A percentile compares a stretch with the other conserved stretches of the same genome.
Evolutionary conservation across 495 filamentous ascomycete species (phyloP).

Genomic region (Podospora pseudopauciseta): DNA sequence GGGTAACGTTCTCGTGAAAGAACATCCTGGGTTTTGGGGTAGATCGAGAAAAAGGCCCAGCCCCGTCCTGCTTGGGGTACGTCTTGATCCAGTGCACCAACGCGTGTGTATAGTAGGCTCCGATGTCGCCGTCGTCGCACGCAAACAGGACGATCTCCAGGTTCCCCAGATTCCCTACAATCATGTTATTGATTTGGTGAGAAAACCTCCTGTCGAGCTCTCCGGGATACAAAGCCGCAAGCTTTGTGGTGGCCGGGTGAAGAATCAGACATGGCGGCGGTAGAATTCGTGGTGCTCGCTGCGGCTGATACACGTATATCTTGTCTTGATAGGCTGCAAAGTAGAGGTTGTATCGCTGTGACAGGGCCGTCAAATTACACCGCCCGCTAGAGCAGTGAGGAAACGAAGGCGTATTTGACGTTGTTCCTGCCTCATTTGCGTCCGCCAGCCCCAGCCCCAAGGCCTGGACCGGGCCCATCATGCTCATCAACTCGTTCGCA

Average conservation of each 20-base stretch:
- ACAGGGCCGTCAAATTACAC: constrained; percentile 49
- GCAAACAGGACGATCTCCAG: constrained; percentile 74
- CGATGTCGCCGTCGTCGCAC: constrained; percentile 87
- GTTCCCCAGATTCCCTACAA: constrained; percentile 73
- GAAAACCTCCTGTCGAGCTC: constrained; percentile 54
- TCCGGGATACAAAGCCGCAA: constrained; percentile 42
- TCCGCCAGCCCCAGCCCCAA: too few relatives aligned
- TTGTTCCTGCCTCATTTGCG: neutral
- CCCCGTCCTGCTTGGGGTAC: neutral
- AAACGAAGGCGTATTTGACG: constrained; percentile 12
- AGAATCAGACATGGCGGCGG: constrained; percentile 62
- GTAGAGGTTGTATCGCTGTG: constrained; percentile 57
- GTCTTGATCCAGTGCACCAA: constrained; percentile 32
- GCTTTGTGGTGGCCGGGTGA: constrained; percentile 52
- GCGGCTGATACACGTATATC: constrained; percentile 73
- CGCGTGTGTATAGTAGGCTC: constrained; percentile 65
- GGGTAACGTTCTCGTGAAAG: constrained; percentile 69
- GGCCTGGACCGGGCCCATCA: too few relatives aligned
- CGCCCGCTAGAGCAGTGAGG: constrained; percentile 38
- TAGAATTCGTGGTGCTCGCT: constrained; percentile 58
- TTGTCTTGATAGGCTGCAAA: constrained; percentile 70
- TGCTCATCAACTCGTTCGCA: too few relatives aligned
- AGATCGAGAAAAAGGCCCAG: neutral
- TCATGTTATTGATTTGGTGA: constrained; percentile 75
- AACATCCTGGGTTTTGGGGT: constrained; percentile 45